phyloP scores from a whole-genome alignment of 1,284 basidiomycete genomes.

The Moesziomyces sp. region DNA sequence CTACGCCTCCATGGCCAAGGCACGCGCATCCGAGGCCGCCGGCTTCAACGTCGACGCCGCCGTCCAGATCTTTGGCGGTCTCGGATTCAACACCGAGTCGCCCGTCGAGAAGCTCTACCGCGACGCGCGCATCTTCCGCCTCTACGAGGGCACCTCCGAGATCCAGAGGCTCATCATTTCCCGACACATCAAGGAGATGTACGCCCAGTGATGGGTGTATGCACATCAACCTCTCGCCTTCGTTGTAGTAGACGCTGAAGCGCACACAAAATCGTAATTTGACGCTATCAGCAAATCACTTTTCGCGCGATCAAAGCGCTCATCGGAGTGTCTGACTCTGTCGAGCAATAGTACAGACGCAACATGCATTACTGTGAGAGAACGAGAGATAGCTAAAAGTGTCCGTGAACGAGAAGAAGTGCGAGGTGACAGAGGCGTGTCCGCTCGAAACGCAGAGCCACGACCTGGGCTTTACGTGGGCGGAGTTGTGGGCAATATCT shows the following conservation, averaged over 20 bases:
- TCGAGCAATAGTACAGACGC: neutral
- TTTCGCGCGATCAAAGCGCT: too few species aligned
- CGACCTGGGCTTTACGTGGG: neutral
- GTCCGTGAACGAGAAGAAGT: neutral
- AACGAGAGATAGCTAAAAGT: neutral
- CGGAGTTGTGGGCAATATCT: neutral
- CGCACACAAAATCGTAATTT: neutral
- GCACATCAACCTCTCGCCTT: neutral
- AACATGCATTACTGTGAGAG: neutral
- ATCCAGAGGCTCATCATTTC: slow-evolving; percentile 65
- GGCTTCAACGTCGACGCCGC: slow-evolving; percentile 64
- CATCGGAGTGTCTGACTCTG: too few species aligned
- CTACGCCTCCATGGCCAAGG: slow-evolving; percentile 73
- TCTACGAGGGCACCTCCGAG: slow-evolving; percentile 66
- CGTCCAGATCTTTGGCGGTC: slow-evolving; percentile 70
- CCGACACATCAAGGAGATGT: slow-evolving; percentile 61
- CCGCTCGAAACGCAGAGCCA: too few species aligned
- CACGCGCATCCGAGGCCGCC: slow-evolving; percentile 68
- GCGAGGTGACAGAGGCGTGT: too few species aligned
- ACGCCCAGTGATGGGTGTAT: slow-evolving; percentile 42
- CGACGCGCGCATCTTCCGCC: slow-evolving; percentile 62
- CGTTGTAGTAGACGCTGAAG: neutral
- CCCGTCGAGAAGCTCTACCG: slow-evolving; percentile 73
- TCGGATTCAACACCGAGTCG: slow-evolving; percentile 72
- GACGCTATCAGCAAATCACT: neutral